phyloP scores from a whole-genome alignment of 2,329 filamentous ascomycete genomes.

The Fusarium multiceps region DNA sequence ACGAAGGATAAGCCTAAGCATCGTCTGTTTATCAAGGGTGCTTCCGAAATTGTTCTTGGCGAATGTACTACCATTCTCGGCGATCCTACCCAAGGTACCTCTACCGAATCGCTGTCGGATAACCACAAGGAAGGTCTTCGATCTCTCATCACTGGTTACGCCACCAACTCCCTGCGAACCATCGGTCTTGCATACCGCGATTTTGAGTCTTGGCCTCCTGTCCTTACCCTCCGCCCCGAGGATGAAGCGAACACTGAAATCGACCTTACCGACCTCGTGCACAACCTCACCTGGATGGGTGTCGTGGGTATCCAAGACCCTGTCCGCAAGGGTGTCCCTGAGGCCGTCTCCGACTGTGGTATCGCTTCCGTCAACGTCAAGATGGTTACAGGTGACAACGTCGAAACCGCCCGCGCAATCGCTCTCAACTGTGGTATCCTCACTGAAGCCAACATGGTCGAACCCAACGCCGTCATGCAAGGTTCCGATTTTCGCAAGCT shows the following conservation, averaged over 20 bases:
- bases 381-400: conserved; percentile 67
- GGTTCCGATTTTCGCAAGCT: conserved; percentile 67
- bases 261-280: conserved; percentile 65
- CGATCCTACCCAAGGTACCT: conserved; percentile 59
- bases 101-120: conserved; percentile 27
- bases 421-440: conserved; percentile 57
- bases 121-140: conserved; percentile 65
- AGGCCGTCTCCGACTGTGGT: conserved; percentile 71
- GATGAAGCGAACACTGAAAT: conserved; percentile 60
- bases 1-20: conserved; percentile 50
- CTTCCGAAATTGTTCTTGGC: conserved; percentile 64
- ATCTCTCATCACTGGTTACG: conserved; percentile 67
- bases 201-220: conserved; percentile 76
- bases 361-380: conserved; percentile 73
- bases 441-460: conserved; percentile 70
- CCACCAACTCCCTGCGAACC: conserved; percentile 74
- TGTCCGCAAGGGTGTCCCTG: conserved; percentile 69
- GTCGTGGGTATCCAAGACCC: conserved; percentile 75
- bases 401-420: conserved; percentile 58
- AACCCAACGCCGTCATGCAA: conserved; percentile 59
- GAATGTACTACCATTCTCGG: conserved; percentile 62
- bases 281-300: conserved; percentile 54
- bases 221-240: conserved; percentile 68
- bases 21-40: conserved; percentile 66
- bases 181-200: conserved; percentile 79